Evolutionary conservation across 768 basidiomycete species (phyloP).

Genomic region (Rhodotorula sphaerocarpa): DNA sequence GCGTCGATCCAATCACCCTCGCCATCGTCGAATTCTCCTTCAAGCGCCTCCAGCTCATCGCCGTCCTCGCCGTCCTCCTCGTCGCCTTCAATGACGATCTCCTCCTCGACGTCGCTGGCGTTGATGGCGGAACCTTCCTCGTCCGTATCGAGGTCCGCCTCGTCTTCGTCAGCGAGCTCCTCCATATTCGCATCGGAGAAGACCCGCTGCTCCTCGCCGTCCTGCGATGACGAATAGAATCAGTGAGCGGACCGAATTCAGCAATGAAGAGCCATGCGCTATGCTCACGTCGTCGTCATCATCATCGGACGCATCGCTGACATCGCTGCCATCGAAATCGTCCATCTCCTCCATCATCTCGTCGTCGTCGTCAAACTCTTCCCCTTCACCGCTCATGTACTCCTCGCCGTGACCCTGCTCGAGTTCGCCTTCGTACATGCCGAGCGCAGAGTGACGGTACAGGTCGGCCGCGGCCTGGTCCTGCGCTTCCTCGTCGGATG

Average conservation of each 20-base stretch:
- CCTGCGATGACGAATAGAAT: not conserved
- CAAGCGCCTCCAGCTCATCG: slow-evolving; percentile 67
- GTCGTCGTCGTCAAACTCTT: slow-evolving; percentile 35
- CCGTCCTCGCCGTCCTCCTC: slow-evolving; percentile 51
- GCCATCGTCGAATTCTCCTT: slow-evolving; percentile 64
- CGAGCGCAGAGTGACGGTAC: slow-evolving; percentile 90
- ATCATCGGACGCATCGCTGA: slow-evolving; percentile 26
- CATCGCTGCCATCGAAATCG: slow-evolving; percentile 16
- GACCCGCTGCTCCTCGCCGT: slow-evolving; percentile 23
- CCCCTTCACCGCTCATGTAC: slow-evolving; percentile 35
- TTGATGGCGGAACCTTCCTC: slow-evolving; percentile 45
- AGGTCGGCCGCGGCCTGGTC: slow-evolving; percentile 83
- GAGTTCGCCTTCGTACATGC: slow-evolving; percentile 55
- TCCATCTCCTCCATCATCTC: slow-evolving; percentile 37
- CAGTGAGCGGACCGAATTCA: not conserved
- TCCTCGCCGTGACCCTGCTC: slow-evolving; percentile 39
- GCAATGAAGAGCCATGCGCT: not conserved
- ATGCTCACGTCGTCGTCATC: not conserved
- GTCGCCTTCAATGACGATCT: slow-evolving; percentile 46
- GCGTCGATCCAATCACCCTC: slow-evolving; percentile 56
- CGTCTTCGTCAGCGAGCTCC: slow-evolving; percentile 67
- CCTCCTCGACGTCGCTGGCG: slow-evolving; percentile 17
- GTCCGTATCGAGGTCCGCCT: slow-evolving; percentile 64
- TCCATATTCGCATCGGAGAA: slow-evolving; percentile 42
- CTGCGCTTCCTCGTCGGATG: slow-evolving; percentile 55